Base-by-base conservation (phyloP, 805 yeast species). In the Saccharomyces eubayanus region DNA sequence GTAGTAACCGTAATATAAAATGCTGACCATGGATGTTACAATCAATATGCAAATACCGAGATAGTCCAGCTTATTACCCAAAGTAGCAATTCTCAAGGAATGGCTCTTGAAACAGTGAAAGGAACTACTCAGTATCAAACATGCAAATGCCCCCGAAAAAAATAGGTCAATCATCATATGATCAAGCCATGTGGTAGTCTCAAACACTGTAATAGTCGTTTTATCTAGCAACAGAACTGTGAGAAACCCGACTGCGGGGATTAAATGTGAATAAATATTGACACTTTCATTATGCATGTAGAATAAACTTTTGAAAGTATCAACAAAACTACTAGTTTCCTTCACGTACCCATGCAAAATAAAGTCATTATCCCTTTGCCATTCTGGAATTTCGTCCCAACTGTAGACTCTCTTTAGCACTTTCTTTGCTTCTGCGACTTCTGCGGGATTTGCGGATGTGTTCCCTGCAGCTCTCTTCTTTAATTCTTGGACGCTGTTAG, bases 281-380 rank as follows among this genome's bases (percentile, higher is more conserved):
- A 84, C 85, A 0, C 89, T 71, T 66, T 87, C 94, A 61, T 87
- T 87, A 68, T 87, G 92, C 11, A 84, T 51, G 60, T 81, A 83
- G 9, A 73, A 61, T 46, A 86, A 67, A 14, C 87, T 78, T 29
- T 69, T 54, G 11, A 81, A 55, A 52, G 84, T 80, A 41, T 64
- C 69, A 36, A 51, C 50, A 55, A 69, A 77, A 50, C 84, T 79
- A 40, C 66, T 61, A 0, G 87, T 80, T 52, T 79, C 81, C 30
- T 71, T 74, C 20, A 86, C 84, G 62, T 86, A 86, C 6, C 89
- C 88, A 1, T 80, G 71, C 29, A 72, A 62, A 41, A 86, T 85
- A 62, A 67, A 83, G 58, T 81, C 85, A 63, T 86, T 86, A 61
- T 86, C 92, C 55, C 77, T 74, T 62, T 85, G 90, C 94, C 94